These are phyloP conservation scores for Mortierella sp. DNA, from an alignment of 371 early-diverging fungal genomes.

Conservation along the genomic window DNA sequence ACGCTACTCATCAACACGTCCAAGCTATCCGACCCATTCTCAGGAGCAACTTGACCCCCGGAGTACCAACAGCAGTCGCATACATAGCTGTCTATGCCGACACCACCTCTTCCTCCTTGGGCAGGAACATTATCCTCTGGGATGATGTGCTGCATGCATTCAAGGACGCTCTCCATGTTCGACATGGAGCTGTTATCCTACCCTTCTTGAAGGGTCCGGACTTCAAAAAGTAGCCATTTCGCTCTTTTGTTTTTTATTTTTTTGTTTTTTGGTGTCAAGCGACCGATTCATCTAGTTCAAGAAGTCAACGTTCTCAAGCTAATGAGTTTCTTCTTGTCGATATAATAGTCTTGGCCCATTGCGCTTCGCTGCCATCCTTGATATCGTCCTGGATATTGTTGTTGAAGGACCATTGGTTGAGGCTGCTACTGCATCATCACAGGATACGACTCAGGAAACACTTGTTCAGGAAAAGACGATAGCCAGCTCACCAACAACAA, in stretches of 20 bases:
- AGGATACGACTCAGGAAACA: background rate
- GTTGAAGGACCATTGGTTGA: background rate
- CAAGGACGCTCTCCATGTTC: background rate
- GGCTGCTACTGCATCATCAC: background rate
- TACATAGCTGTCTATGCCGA: background rate
- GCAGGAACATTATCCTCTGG: background rate
- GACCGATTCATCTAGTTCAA: no score
- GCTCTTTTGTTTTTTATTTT: no score
- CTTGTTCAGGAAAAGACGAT: background rate
- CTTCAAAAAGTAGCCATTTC: background rate
- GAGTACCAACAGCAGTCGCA: background rate
- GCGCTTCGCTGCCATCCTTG: background rate
- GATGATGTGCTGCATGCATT: background rate
- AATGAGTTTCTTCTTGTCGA: background rate
- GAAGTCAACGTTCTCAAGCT: no score
- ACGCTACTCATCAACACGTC: background rate
- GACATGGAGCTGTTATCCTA: background rate
- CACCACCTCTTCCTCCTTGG: background rate
- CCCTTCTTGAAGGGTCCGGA: background rate
- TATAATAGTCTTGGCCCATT: background rate
- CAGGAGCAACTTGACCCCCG: background rate
- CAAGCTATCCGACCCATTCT: background rate
- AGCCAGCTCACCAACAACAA: no score
- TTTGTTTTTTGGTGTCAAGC: background rate
- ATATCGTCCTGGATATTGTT: background rate